A percentile compares a stretch with the other conserved stretches of the same genome.
These are phyloP conservation scores for Rhizopus stolonifer DNA, from an alignment of 371 early-diverging fungal genomes.

Conservation along the genomic window DNA sequence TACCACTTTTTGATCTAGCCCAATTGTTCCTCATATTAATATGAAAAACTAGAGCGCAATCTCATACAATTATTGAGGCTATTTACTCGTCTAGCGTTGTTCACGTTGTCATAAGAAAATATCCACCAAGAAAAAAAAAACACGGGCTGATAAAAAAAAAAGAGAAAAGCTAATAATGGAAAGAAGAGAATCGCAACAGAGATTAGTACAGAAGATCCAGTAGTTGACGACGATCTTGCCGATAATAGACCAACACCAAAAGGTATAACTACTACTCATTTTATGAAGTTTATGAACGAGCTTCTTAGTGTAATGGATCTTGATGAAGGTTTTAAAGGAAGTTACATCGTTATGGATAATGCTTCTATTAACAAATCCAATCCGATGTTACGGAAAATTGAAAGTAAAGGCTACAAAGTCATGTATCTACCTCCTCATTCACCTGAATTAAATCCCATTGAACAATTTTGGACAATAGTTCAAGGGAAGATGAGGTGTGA, in stretches of 20 bases:
- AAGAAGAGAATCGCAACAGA: slow-evolving; percentile 4
- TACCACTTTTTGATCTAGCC: not conserved
- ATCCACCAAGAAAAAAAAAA: slow-evolving; percentile 10
- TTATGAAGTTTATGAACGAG: slow-evolving; percentile 15
- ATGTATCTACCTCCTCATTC: too few species aligned
- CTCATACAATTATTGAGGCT: slow-evolving; percentile 14
- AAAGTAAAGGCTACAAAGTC: too few species aligned
- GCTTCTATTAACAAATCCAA: too few species aligned
- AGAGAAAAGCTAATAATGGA: slow-evolving; percentile 11
- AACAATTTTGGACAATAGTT: too few species aligned
- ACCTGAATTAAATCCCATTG: too few species aligned
- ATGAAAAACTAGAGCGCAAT: slow-evolving; percentile 1
- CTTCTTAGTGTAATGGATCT: slow-evolving; percentile 12
- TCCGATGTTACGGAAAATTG: too few species aligned
- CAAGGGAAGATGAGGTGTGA: too few species aligned
- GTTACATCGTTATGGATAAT: not conserved
- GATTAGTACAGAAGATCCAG: not conserved
- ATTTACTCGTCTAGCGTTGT: slow-evolving; percentile 12
- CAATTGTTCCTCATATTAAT: slow-evolving; percentile 3
- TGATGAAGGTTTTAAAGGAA: not conserved
- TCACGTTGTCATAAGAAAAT: slow-evolving; percentile 7
- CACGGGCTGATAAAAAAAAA: not conserved
- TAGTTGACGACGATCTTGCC: slow-evolving; percentile 7
- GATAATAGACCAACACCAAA: slow-evolving; percentile 12
- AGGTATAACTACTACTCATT: slow-evolving; percentile 14